These are phyloP conservation scores for Rutidosis leptorrhynchoides DNA, from an alignment of 129 eudicot species.

Conservation along the genomic window DNA sequence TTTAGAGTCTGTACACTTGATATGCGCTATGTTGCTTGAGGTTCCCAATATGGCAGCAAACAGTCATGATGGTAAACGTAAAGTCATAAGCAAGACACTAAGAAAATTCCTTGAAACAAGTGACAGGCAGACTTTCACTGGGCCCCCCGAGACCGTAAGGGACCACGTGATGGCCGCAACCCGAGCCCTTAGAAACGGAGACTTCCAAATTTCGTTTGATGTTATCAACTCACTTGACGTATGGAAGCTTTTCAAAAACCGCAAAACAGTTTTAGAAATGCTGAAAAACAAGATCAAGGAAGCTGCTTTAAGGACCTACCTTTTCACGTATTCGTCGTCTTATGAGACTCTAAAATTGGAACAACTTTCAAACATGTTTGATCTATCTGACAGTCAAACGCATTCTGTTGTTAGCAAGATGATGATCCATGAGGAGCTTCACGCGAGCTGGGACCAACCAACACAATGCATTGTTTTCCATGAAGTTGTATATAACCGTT, in stretches of 20 bases:
- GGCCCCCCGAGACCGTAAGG: slow-evolving; percentile 91
- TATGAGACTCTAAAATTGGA: slow-evolving; percentile 64
- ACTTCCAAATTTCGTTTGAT: slow-evolving; percentile 61
- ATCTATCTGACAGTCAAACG: slow-evolving; percentile 58
- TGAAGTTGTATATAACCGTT: slow-evolving; percentile 67
- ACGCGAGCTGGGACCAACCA: slow-evolving; percentile 86
- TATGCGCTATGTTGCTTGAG: slow-evolving; percentile 89
- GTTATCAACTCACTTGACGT: slow-evolving; percentile 77
- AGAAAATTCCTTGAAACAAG: slow-evolving; percentile 62
- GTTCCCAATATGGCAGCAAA: slow-evolving; percentile 97
- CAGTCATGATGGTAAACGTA: slow-evolving; percentile 69
- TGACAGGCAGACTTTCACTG: slow-evolving; percentile 80
- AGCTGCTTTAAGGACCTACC: slow-evolving; percentile 80
- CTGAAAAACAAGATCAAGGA: slow-evolving; percentile 76
- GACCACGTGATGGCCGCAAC: slow-evolving; percentile 96
- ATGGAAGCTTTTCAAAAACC: slow-evolving; percentile 66
- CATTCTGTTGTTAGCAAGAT: slow-evolving; percentile 72
- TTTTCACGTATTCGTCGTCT: slow-evolving; percentile 57
- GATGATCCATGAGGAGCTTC: slow-evolving; percentile 89
- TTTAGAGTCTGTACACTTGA: slow-evolving; percentile 84
- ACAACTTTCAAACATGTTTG: slow-evolving; percentile 82
- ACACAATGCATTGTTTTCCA: slow-evolving; percentile 75
- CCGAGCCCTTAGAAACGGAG: slow-evolving; percentile 81
- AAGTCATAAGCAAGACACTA: slow-evolving; percentile 80
- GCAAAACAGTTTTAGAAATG: slow-evolving; percentile 67